Evolutionary conservation across 2,329 filamentous ascomycete species (phyloP).

Genomic region (Dactylellina haptotyla): DNA sequence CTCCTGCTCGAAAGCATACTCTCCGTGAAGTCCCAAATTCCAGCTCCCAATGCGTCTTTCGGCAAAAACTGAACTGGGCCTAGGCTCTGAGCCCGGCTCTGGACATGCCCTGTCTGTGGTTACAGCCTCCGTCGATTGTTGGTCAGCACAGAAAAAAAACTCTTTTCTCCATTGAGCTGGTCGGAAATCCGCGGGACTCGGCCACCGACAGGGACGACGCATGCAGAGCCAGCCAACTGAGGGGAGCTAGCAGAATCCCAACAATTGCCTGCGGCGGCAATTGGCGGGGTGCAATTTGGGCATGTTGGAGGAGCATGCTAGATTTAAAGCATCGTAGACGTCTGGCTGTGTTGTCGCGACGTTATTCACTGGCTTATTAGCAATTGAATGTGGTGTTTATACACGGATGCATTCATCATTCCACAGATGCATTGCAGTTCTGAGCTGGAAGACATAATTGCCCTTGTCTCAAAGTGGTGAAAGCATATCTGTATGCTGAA

Average conservation of each 20-base stretch:
- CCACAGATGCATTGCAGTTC: neutral
- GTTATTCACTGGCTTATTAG: too few relatives aligned
- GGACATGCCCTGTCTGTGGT: too few relatives aligned
- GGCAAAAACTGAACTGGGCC: neutral
- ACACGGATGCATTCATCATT: neutral
- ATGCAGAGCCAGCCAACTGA: slow-evolving; percentile 16
- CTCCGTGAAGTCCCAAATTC: neutral
- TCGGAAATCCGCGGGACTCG: slow-evolving; percentile 11
- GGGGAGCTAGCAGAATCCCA: neutral
- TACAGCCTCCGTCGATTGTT: neutral
- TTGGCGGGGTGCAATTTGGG: neutral
- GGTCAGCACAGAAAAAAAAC: neutral
- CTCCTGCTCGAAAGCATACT: slow-evolving; percentile 11
- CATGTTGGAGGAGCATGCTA: neutral
- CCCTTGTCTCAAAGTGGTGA: too few relatives aligned
- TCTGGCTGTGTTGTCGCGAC: neutral
- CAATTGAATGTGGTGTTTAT: too few relatives aligned
- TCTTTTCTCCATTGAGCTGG: neutral
- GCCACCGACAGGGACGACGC: neutral
- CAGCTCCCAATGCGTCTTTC: neutral
- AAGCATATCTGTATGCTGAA: too few relatives aligned
- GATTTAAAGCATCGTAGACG: neutral
- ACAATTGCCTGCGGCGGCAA: neutral
- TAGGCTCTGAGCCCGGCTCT: neutral
- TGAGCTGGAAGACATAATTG: slow-evolving; percentile 35